phyloP scores from a whole-genome alignment of 306 rosid genomes.

The Prunus campanulata region DNA sequence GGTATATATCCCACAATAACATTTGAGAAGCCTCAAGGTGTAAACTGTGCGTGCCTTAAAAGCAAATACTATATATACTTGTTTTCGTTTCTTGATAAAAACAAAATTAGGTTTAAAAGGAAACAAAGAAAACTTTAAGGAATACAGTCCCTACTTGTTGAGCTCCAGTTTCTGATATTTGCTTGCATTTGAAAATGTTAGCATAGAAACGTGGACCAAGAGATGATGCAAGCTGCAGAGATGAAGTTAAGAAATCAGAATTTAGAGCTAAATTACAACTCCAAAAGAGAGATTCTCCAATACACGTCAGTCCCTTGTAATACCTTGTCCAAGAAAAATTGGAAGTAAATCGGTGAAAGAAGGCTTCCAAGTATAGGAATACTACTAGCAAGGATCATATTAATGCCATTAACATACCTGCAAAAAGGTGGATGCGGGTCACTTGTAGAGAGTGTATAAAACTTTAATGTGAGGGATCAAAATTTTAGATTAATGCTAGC shows the following conservation, averaged over 20 bases:
- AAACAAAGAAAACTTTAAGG: conserved; percentile 12
- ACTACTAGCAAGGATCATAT: conserved; percentile 82
- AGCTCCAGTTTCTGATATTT: conserved; percentile 99
- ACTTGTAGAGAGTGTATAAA: conserved; percentile 14
- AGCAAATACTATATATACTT: background rate
- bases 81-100: background rate
- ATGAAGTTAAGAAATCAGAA: conserved; percentile 22
- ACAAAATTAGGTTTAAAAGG: background rate
- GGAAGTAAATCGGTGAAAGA: conserved; percentile 93
- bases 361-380: conserved; percentile 95
- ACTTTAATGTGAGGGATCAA: conserved; percentile 6
- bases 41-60: background rate
- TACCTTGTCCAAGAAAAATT: conserved; percentile 97
- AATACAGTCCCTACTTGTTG: conserved; percentile 63
- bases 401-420: conserved; percentile 96
- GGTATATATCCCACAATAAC: background rate
- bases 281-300: conserved; percentile 6
- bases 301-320: conserved; percentile 4
- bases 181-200: conserved; percentile 97
- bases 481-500: conserved; percentile 21
- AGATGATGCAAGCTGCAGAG: conserved; percentile 91
- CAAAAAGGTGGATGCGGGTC: conserved; percentile 32
- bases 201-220: conserved; percentile 95
- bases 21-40: conserved; percentile 2
- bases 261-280: conserved; percentile 10